Conservation (phyloP, 805 yeast genomes). For the Allodekkera sacchari region DNA sequence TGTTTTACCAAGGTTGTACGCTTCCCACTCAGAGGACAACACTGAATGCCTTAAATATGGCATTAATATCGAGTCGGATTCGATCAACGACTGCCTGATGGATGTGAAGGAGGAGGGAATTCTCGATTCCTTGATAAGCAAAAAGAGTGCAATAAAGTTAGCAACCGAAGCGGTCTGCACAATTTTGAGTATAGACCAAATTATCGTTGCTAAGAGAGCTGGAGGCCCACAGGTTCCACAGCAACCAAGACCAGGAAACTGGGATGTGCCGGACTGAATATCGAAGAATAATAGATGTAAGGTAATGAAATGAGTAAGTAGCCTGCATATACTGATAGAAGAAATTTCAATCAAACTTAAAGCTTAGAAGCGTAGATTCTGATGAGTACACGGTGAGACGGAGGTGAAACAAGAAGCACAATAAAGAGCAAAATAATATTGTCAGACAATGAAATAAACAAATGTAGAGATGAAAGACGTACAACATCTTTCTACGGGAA, state of each 20-base stretch:
- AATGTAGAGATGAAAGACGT: too few relatives aligned
- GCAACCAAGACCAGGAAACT: conserved; percentile 84
- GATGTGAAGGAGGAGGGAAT: conserved; percentile 66
- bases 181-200: conserved; percentile 87
- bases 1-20: conserved; percentile 79
- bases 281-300: too few relatives aligned
- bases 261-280: conserved; percentile 82
- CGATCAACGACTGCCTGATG: conserved; percentile 49
- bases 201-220: conserved; percentile 97
- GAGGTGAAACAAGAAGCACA: too few relatives aligned
- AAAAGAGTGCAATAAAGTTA: conserved; percentile 79
- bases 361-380: too few relatives aligned
- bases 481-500: too few relatives aligned
- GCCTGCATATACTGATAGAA: too few relatives aligned
- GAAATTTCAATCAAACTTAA: too few relatives aligned
- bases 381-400: too few relatives aligned
- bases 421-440: too few relatives aligned
- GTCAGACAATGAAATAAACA: too few relatives aligned
- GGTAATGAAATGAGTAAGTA: too few relatives aligned
- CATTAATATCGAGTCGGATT: conserved; percentile 73
- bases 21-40: conserved; percentile 63
- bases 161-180: conserved; percentile 96
- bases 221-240: conserved; percentile 93
- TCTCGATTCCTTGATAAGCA: conserved; percentile 71
- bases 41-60: conserved; percentile 36